These are phyloP conservation scores for Sporothrix sp. DNA, from an alignment of 2,329 filamentous ascomycete species.

Conservation along the genomic window DNA sequence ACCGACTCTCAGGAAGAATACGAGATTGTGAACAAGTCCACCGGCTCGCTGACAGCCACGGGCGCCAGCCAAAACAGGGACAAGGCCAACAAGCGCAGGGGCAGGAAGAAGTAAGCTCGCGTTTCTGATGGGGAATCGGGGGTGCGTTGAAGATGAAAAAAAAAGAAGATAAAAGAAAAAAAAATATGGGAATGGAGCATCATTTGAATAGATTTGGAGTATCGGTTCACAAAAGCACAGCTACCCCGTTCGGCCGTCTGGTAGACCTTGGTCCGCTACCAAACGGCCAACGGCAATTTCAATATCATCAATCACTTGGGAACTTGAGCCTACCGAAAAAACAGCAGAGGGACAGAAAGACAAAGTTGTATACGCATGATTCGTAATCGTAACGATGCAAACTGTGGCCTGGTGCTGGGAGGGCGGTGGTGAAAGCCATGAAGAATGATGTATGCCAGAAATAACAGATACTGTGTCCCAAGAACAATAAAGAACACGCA, in stretches of 20 bases:
- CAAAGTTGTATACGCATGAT: conserved; percentile 2
- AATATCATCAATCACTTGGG: too few species aligned
- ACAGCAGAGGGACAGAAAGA: too few species aligned
- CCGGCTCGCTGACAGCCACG: conserved; percentile 45
- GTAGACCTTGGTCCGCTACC: too few species aligned
- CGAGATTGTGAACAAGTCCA: conserved; percentile 53
- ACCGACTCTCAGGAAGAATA: conserved; percentile 52
- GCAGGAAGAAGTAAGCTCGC: conserved; percentile 39
- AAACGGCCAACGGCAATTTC: too few species aligned
- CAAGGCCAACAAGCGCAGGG: conserved; percentile 44
- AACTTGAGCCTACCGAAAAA: too few species aligned
- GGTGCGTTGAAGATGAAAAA: neutral
- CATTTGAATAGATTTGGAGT: too few species aligned
- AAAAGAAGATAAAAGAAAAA: neutral
- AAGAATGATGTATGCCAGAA: too few species aligned
- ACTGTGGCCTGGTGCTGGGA: neutral
- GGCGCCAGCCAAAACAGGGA: conserved; percentile 25
- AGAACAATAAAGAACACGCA: neutral
- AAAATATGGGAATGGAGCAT: too few species aligned
- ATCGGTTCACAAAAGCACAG: neutral
- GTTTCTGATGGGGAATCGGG: too few species aligned
- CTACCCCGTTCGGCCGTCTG: too few species aligned
- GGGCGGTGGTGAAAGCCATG: neutral
- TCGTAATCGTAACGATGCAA: neutral
- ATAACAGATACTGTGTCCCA: too few species aligned